Evolutionary conservation across 345 rosid genomes (phyloP), one percentile per base, ranked within the genome.

Genomic region (Theobroma cacao): DNA sequence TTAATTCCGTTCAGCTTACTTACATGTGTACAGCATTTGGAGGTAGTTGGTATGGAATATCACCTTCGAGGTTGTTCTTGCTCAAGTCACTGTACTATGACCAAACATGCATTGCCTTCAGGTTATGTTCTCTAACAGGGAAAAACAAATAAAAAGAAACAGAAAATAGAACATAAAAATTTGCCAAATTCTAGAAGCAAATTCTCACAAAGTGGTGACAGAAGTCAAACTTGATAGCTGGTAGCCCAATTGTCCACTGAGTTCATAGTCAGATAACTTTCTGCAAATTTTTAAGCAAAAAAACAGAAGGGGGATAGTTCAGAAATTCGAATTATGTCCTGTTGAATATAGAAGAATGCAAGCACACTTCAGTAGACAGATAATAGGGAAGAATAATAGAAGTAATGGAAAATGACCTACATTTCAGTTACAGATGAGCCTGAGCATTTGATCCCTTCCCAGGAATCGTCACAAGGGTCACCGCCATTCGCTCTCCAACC

Each of bases 1-100:
- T 52, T 33, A 52, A 33, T n/a, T 52, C 0, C 31, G 62, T 18
- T 72, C 31, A 47, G 50, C 18, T 47, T 56, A 78, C 97, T 88
- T 87, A 94, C 99, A 96, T 65, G 77, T 88, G 76, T 77, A 38
- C 76, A 69, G 84, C 82, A 68, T 87, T 91, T 24, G 97, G 97
- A 81, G 99, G 99, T 75, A 96, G 93, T 84, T 96, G 99, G 73
- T 94, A 96, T 6, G 99, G 99, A 84, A 92, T 87, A 74, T 90
- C 87, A 76, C 86, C 90, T 53, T 86, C 82, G 78, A 96, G 90
- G 79, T 94, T 92, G 94, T 96, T 94, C 82, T 90, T 78, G 91
- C 99, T 94, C 88, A 94, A 66, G 80, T 94, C 97, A 83, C 98
- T 92, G 88, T 89, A 82, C 90, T 90, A 89, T 84, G 85, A 82